Base-by-base conservation (phyloP, 2,329 filamentous ascomycete genomes). In the Cladophialophora carrionii region DNA sequence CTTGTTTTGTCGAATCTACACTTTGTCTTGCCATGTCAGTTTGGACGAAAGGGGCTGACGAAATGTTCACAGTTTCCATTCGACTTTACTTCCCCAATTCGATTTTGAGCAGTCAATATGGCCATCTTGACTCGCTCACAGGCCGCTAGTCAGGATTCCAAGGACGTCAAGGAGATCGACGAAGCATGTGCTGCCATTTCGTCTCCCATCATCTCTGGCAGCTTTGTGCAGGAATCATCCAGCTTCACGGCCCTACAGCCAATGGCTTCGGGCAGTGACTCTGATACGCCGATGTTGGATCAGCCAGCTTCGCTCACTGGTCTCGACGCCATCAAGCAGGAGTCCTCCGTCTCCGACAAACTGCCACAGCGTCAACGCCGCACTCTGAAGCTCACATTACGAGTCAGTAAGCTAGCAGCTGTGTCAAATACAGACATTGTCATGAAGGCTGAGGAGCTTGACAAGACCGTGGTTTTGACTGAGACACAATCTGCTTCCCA, bases 91-190 rank as follows among this genome's bases (percentile, higher is more conserved):
- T 58, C 46, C 8, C 48, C 4, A 8, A 0, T 41, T 29, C 22
- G 29, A n/a, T 32, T 34, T 53, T 26, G 20, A 52, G 7, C 29
- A 41, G 10, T 34, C 62, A 66, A 37, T 4, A 66, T 66, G 64
- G 61, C 61, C 37, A 43, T 17, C 7, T 55, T 41, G 8, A 66
- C 64, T 57, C 57, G 64, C 9, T 43, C 56, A 22, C 51, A 51
- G 31, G 3, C 17, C 1, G n/a, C 31, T 6, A 43, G 43, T 20
- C 57, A 57, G 12, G 32, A 22, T 22, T 34, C 41, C 2, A 26
- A 43, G 14, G 24, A 49, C 26, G 22, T 57, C 26, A 32, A 43
- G n/a, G 20, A 49, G 12, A 59, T 65, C 20, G 59, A 62, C n/a
- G 8, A 29, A 26, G 59, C 59, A n/a, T 62, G 59, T 22, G 52